Conservation (phyloP, 495 filamentous ascomycete species). For the Glutinoglossum americanum region DNA sequence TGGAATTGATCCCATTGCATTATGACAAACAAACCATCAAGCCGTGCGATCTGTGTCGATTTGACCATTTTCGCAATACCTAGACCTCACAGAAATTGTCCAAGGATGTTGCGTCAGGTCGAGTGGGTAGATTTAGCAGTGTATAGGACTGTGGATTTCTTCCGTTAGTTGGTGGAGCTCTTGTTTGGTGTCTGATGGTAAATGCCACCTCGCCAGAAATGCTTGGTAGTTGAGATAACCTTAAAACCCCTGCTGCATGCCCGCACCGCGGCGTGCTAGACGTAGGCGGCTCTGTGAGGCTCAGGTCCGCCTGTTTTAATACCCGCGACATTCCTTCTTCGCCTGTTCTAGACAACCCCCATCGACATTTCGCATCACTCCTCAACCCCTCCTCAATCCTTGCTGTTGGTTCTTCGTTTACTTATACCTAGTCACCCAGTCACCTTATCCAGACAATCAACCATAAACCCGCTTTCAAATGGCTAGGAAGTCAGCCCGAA, state of each 20-base stretch:
- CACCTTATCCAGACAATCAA: no score
- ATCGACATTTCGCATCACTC: no score
- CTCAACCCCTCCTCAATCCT: neutral
- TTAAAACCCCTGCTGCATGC: neutral
- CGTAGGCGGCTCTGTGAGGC: neutral
- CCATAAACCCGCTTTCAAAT: no score
- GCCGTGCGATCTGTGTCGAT: slow-evolving; percentile 80
- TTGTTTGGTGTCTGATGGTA: neutral
- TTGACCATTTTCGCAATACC: slow-evolving; percentile 48
- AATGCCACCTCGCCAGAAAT: neutral
- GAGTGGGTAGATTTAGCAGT: neutral
- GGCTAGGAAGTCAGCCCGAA: no score
- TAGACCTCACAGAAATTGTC: neutral
- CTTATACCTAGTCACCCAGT: no score
- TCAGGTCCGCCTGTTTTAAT: neutral
- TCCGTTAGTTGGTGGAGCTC: neutral
- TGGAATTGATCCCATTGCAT: neutral
- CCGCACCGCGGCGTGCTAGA: neutral
- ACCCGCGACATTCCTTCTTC: neutral
- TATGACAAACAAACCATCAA: slow-evolving; percentile 47
- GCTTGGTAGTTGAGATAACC: neutral
- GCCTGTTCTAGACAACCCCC: no score
- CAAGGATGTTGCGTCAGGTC: neutral
- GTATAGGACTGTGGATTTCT: neutral
- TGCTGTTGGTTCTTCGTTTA: no score